Evolutionary conservation across 306 rosid species (phyloP), one percentile per base, ranked within the genome.

Genomic region (Quercus bicolor): DNA sequence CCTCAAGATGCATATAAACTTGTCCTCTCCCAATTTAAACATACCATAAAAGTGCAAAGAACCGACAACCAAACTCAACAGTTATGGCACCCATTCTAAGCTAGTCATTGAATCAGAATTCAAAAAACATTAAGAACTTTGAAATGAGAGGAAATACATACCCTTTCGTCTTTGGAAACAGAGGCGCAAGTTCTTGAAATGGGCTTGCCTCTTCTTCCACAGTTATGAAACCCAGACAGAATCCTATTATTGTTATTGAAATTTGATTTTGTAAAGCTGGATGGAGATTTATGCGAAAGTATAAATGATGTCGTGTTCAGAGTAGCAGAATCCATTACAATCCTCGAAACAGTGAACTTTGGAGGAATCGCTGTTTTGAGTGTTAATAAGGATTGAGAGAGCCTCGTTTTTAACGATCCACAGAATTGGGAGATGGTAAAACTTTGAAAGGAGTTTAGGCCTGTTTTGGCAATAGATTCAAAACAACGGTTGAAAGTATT

Each of bases 271-370:
- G 26, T 68, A n/a, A 71, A 43, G 16, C 45, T 85, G 62, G 56
- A 48, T 3, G 83, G 72, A 53, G 83, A 40, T 40, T 40, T 40
- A 40, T 40, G 45, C 12, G 45, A 79, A 56, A 74, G 34, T 21
- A 74, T 11, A 19, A 76, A 75, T 6, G 85, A 83, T 56, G 83
- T 68, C 64, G 79, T 34, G 43, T 62, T 73, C 61, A 79, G 66
- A 70, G 88, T 72, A 37, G 81, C 72, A 19, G 52, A 85, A 70
- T 56, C 84, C 89, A 85, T 81, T 40, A 21, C 72, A 68, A n/a
- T 8, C 26, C 8, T 68, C 52, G n/a, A 23, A 66, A 3, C 15
- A 48, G 53, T 1, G 53, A 48, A 1, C 53, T 48, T 12, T 19
- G 37, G 72, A 33, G 26, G 9, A 14, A 19, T 14, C 37, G 4